A percentile compares a stretch with the other conserved stretches of the same genome.
Evolutionary conservation across 208 protist genomes (phyloP).

Genomic region (Angomonas deanei): DNA sequence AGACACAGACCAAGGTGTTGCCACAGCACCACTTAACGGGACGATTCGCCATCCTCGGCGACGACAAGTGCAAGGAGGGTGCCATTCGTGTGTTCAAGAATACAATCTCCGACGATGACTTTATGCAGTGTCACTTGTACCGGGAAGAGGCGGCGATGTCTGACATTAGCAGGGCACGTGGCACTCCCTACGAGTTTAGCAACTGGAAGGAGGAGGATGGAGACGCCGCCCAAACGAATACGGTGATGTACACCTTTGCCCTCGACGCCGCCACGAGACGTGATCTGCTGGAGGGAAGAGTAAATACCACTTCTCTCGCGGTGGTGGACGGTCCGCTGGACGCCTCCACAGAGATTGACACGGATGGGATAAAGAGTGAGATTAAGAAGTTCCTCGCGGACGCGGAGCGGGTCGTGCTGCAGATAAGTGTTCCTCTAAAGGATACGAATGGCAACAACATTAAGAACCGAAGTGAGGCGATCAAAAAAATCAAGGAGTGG

Average conservation of each 20-base stretch:
- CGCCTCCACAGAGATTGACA: no score
- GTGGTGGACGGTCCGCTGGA: background rate
- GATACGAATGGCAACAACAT: background rate
- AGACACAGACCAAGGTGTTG: background rate
- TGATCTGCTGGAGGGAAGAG: no score
- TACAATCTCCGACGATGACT: background rate
- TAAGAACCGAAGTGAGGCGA: background rate
- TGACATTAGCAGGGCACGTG: background rate
- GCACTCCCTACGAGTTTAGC: constrained; percentile 2
- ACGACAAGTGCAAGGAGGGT: background rate
- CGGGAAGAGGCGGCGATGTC: background rate
- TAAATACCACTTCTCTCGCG: background rate
- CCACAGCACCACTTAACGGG: background rate
- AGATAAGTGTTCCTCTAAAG: background rate
- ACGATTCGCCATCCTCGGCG: background rate
- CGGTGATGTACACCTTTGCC: background rate
- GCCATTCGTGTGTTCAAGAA: background rate
- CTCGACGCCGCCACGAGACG: no score
- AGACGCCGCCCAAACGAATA: background rate
- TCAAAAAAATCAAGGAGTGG: background rate
- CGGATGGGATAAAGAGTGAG: background rate
- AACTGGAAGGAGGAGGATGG: constrained; percentile 7
- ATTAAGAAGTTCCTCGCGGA: background rate
- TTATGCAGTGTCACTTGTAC: background rate
- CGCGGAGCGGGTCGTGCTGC: background rate